A percentile compares a stretch with the other conserved stretches of the same genome.
Evolutionary conservation across 2,329 filamentous ascomycete species (phyloP).

Genomic region (Dactylellina sp.): DNA sequence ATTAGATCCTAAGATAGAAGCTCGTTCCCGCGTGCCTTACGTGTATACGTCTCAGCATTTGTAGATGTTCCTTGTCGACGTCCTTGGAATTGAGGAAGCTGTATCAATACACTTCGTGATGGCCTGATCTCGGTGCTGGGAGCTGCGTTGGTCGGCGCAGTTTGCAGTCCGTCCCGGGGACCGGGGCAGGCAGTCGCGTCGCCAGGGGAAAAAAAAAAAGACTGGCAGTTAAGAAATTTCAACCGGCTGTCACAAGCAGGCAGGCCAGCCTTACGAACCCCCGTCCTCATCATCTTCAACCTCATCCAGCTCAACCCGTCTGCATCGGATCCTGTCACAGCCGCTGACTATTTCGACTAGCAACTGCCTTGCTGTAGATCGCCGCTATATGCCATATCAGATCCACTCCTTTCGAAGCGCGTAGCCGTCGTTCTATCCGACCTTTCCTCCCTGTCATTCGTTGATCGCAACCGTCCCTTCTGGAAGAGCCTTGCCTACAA

Average conservation of each 20-base stretch:
- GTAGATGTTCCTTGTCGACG: background rate
- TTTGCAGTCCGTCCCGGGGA: constrained; percentile 24
- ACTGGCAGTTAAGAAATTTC: constrained; percentile 15
- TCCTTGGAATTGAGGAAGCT: background rate
- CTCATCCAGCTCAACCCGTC: constrained; percentile 14
- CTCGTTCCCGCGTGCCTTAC: background rate
- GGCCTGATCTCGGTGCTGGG: constrained; percentile 8
- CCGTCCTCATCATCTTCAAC: constrained; percentile 10
- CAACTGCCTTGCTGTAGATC: constrained; percentile 9
- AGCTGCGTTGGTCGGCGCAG: constrained; percentile 41
- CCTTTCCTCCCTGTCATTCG: constrained; percentile 53
- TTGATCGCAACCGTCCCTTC: constrained; percentile 33
- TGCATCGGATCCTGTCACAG: constrained; percentile 13
- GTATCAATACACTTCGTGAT: background rate
- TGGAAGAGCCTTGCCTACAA: constrained; percentile 27
- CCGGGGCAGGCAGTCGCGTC: constrained; percentile 32
- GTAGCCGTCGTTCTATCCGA: constrained; percentile 55
- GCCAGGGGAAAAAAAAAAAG: constrained; percentile 34
- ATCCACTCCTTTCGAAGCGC: constrained; percentile 55
- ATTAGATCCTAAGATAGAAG: background rate
- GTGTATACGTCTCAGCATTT: background rate
- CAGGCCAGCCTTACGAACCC: constrained; percentile 28
- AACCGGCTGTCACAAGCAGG: constrained; percentile 26
- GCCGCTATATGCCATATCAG: constrained; percentile 34
- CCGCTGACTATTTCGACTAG: constrained; percentile 24